Evolutionary conservation across 352 stramenopile species (phyloP).

Genomic region (Elongisporangium undulatum): DNA sequence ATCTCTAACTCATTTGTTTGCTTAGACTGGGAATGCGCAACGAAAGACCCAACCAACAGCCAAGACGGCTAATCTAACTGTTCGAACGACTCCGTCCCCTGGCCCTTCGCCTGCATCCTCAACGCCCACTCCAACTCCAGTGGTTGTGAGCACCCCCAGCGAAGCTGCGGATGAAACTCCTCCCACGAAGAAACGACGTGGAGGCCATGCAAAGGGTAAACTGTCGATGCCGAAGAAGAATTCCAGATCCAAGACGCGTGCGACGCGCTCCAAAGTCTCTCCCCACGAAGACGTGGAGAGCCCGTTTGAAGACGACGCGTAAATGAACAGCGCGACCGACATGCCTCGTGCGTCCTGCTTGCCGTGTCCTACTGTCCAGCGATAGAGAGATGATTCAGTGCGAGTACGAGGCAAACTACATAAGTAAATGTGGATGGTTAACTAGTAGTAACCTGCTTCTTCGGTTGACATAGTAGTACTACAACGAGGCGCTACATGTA

Average conservation of each 20-base stretch:
- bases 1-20: background rate
- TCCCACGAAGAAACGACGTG: background rate
- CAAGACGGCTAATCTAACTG: background rate
- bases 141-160: background rate
- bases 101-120: background rate
- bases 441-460: background rate
- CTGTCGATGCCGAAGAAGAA: background rate
- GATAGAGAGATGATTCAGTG: background rate
- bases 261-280: background rate
- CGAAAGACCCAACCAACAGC: slow-evolving; percentile 1
- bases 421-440: background rate
- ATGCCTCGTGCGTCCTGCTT: no score
- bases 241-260: background rate
- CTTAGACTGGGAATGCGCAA: background rate
- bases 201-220: background rate
- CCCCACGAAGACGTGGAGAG: background rate
- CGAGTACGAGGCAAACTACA: background rate
- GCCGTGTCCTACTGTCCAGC: no score
- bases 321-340: no score
- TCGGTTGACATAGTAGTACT: background rate
- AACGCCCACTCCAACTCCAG: background rate
- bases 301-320: background rate
- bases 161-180: background rate
- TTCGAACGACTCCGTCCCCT: background rate
- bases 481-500: background rate